Percentiles rank a stretch among this genome's conserved stretches.
These are phyloP conservation scores for Lactarius quietus DNA, from an alignment of 768 basidiomycete species.

Conservation along the genomic window DNA sequence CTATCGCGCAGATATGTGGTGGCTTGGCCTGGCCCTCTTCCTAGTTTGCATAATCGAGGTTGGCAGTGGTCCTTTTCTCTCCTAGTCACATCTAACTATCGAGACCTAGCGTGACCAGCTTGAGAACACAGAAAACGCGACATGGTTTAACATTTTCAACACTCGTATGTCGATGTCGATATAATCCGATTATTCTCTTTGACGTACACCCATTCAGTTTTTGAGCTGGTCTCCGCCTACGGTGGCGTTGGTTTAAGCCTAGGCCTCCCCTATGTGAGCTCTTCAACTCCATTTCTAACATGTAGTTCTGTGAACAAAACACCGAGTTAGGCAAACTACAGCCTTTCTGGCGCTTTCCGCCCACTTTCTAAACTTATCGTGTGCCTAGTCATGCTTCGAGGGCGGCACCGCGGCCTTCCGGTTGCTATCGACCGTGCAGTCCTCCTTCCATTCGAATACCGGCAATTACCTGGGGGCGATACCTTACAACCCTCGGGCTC, in stretches of 20 bases:
- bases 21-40: slow-evolving; percentile 82
- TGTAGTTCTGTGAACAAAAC: slow-evolving; percentile 15
- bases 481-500: not conserved
- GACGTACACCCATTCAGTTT: slow-evolving; percentile 45
- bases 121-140: slow-evolving; percentile 46
- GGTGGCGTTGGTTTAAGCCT: slow-evolving; percentile 88
- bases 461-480: not conserved
- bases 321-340: slow-evolving; percentile 63
- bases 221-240: slow-evolving; percentile 86
- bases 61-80: slow-evolving; percentile 24
- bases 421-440: slow-evolving; percentile 88
- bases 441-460: slow-evolving; percentile 68
- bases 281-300: not conserved
- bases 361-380: slow-evolving; percentile 86
- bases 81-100: not conserved
- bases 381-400: slow-evolving; percentile 88
- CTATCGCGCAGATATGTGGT: slow-evolving; percentile 83
- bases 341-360: slow-evolving; percentile 72
- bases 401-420: slow-evolving; percentile 84
- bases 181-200: not conserved
- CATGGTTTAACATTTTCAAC: slow-evolving; percentile 84
- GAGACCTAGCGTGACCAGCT: slow-evolving; percentile 52
- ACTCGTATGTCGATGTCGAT: slow-evolving; percentile 49
- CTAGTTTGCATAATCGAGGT: slow-evolving; percentile 94
- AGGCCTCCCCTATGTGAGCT: slow-evolving; percentile 73